phyloP scores from a whole-genome alignment of 1,139 yeast species.

The Meyerozyma sp. region DNA sequence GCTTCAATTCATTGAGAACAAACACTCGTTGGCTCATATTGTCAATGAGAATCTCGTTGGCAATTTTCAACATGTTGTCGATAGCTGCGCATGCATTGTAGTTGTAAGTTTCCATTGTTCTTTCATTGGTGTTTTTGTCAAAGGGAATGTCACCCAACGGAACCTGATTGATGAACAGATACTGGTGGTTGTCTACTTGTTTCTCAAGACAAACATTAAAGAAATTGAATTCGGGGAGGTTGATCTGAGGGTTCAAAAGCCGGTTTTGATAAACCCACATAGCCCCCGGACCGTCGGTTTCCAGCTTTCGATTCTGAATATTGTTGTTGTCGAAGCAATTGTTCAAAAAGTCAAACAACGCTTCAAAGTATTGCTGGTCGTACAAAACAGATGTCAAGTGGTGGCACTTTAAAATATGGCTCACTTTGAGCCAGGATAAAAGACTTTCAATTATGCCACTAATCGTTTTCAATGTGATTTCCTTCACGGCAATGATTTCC shows the following conservation, averaged over 20 bases:
- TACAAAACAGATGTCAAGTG: slow-evolving; percentile 66
- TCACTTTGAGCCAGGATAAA: slow-evolving; percentile 72
- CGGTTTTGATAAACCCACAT: slow-evolving; percentile 31
- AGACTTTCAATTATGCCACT: slow-evolving; percentile 50
- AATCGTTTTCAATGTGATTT: slow-evolving; percentile 58
- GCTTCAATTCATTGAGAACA: slow-evolving; percentile 51
- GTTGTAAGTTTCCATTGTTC: slow-evolving; percentile 31
- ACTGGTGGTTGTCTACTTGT: neutral
- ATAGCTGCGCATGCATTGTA: slow-evolving; percentile 39
- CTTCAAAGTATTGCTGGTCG: slow-evolving; percentile 62
- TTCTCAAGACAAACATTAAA: slow-evolving; percentile 35
- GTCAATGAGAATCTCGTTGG: slow-evolving; percentile 41
- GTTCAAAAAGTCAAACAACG: slow-evolving; percentile 33
- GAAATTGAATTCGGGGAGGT: slow-evolving; percentile 35
- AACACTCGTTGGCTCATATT: slow-evolving; percentile 49
- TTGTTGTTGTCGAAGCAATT: slow-evolving; percentile 34
- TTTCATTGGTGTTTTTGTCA: slow-evolving; percentile 22
- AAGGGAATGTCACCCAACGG: slow-evolving; percentile 22
- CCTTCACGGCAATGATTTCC: slow-evolving; percentile 60
- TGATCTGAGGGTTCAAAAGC: slow-evolving; percentile 42
- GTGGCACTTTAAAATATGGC: slow-evolving; percentile 75
- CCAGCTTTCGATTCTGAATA: slow-evolving; percentile 18
- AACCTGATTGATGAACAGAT: slow-evolving; percentile 1
- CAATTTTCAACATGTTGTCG: slow-evolving; percentile 38
- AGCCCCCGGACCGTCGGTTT: slow-evolving; percentile 6